Evolutionary conservation across 805 yeast species (phyloP).

Genomic region (Wickerhamiella alocasiicola): DNA sequence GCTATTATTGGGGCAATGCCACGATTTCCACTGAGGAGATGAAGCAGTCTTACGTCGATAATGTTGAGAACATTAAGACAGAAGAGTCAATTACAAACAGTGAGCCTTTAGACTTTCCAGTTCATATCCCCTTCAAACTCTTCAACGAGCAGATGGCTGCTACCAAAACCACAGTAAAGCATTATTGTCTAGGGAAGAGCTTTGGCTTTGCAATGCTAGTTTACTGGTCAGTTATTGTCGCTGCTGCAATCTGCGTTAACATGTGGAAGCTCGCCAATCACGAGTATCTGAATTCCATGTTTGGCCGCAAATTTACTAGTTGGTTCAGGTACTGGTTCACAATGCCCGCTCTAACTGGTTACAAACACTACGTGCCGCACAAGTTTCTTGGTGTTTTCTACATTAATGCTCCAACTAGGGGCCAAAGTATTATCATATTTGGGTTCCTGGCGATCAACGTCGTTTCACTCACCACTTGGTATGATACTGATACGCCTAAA

Average conservation of each 20-base stretch:
- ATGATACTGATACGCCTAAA: slow-evolving; percentile 13
- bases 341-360: slow-evolving; percentile 26
- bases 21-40: slow-evolving; percentile 19
- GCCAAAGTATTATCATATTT: slow-evolving; percentile 30
- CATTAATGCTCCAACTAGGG: slow-evolving; percentile 31
- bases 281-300: slow-evolving; percentile 20
- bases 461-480: slow-evolving; percentile 19
- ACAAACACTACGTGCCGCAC: slow-evolving; percentile 24
- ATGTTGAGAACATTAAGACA: background rate
- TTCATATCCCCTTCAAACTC: slow-evolving; percentile 12
- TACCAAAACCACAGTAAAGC: slow-evolving; percentile 22
- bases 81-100: background rate
- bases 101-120: background rate
- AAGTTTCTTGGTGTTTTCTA: slow-evolving; percentile 13
- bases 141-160: slow-evolving; percentile 17
- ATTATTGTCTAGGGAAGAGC: slow-evolving; percentile 23
- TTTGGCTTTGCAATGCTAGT: slow-evolving; percentile 24
- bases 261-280: slow-evolving; percentile 7
- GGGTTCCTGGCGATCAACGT: slow-evolving; percentile 28
- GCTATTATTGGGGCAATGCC: slow-evolving; percentile 24
- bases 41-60: slow-evolving; percentile 17
- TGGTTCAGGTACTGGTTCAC: slow-evolving; percentile 23
- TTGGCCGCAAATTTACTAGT: slow-evolving; percentile 21
- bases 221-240: slow-evolving; percentile 25
- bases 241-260: slow-evolving; percentile 16